Base-by-base conservation (phyloP, 768 basidiomycete species). In the Lentinula lateritia region DNA sequence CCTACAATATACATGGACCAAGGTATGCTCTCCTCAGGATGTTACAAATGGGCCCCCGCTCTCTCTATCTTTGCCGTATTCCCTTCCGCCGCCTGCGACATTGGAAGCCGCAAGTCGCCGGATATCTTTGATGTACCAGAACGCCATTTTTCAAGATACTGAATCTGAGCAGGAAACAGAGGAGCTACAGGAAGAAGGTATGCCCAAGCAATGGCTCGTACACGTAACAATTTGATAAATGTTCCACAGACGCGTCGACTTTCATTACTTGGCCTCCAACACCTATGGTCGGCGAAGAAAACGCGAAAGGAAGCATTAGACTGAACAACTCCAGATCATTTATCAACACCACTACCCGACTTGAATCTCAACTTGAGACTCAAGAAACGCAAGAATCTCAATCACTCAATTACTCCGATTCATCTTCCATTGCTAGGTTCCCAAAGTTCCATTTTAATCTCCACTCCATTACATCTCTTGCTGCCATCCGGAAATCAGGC, bases 381-480 rank as follows among this genome's bases (percentile, higher is more conserved):
- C 72, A 62, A 55, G 73, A 73, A 60, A 80, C 79, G 2, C 80
- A 84, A 66, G 79, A 78, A 43, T 77, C 77, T 0, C 75, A 76
- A 43, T 86, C 85, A 0, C 76, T 77, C 64, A 72, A 79, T 63
- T 84, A 84, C 68, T 89, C 88, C 5, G 83, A 88, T 65, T 78
- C 83, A 0, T 87, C 87, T 0, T 91, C 90, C 16, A 88, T 93
- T 64, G 83, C 80, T 8, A 80, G 78, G 9, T 92, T 93, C 66
- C 91, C 91, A 3, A 73, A 78, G 7, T 93, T 91, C 67, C 85
- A 88, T 63, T 91, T 93, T 73, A 86, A 78, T 65, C 73, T 90
- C 16, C 83, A 90, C 68, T 67, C 75, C 0, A 70, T 92, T 18
- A 80, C 83, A 0, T 73, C 84, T 2, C 74, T 92, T 1, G 73